These are phyloP conservation scores for Acanthamoeba healyi DNA, from an alignment of 208 protist genomes.

Conservation along the genomic window DNA sequence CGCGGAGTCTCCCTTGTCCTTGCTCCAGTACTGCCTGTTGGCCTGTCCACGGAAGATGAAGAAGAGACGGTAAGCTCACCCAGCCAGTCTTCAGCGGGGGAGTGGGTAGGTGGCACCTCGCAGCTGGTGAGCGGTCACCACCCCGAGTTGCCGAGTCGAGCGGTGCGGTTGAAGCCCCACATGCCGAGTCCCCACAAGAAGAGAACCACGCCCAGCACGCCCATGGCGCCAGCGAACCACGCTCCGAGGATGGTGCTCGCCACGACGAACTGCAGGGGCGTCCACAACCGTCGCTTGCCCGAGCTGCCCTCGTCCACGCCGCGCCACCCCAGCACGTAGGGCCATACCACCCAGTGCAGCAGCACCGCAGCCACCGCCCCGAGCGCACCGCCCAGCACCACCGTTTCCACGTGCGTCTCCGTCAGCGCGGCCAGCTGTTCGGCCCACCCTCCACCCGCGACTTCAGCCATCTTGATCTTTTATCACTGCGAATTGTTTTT, in stretches of 20 bases:
- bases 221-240: background rate
- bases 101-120: background rate
- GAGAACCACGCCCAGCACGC: background rate
- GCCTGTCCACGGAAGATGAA: too few relatives aligned
- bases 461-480: background rate
- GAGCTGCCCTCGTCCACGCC: background rate
- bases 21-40: too few relatives aligned
- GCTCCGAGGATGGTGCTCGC: background rate
- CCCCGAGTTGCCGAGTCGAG: background rate
- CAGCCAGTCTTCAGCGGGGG: too few relatives aligned
- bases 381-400: background rate
- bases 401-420: background rate
- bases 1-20: too few relatives aligned
- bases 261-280: background rate
- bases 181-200: background rate
- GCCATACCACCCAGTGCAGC: constrained; percentile 19
- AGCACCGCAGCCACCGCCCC: background rate
- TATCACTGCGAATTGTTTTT: background rate
- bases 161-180: constrained; percentile 4
- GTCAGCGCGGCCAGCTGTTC: background rate
- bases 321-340: constrained; percentile 18
- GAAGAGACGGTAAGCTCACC: too few relatives aligned
- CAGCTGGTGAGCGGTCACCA: background rate
- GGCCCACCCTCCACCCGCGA: background rate
- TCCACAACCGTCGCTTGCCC: background rate